Evolutionary conservation across 1,284 basidiomycete genomes (phyloP).

Genomic region (Fistulinella staudtii): DNA sequence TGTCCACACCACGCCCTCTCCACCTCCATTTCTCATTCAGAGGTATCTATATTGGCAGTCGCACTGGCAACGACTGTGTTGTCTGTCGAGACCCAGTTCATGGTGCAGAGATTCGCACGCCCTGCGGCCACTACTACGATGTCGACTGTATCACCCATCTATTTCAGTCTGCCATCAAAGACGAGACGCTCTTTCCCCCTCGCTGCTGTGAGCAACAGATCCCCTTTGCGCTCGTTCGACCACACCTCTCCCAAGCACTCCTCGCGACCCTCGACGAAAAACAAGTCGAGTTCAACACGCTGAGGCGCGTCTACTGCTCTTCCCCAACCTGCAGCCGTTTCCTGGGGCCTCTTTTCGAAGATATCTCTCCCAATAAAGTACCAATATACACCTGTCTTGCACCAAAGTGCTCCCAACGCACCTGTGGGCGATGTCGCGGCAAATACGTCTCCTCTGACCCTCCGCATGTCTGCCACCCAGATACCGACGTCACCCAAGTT

Average conservation of each 20-base stretch:
- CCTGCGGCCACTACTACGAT: constrained; percentile 42
- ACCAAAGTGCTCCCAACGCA: constrained; percentile 27
- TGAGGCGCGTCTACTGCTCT: constrained; percentile 43
- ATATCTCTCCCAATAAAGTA: constrained; percentile 2
- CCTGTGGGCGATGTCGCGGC: constrained; percentile 37
- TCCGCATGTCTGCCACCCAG: constrained; percentile 27
- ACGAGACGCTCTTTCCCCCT: constrained; percentile 44
- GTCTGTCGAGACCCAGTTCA: constrained; percentile 37
- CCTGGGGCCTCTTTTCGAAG: constrained; percentile 35
- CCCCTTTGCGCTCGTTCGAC: constrained; percentile 27
- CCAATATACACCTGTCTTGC: constrained; percentile 24
- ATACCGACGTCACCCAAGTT: constrained; percentile 27
- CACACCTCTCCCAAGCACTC: constrained; percentile 26
- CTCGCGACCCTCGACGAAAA: constrained; percentile 30
- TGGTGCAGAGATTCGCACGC: constrained; percentile 31
- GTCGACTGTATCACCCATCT: constrained; percentile 36
- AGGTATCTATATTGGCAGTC: constrained; percentile 12
- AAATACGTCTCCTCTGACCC: constrained; percentile 14
- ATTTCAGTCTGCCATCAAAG: constrained; percentile 36
- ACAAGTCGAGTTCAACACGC: constrained; percentile 34
- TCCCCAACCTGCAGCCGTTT: constrained; percentile 38
- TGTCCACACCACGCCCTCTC: background rate
- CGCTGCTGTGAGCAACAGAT: constrained; percentile 41
- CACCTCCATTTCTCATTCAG: background rate
- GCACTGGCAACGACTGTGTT: constrained; percentile 36